Evolutionary conservation across 2,329 filamentous ascomycete genomes (phyloP), one percentile per base, ranked within the genome.

Genomic region (Onygena corvina): DNA sequence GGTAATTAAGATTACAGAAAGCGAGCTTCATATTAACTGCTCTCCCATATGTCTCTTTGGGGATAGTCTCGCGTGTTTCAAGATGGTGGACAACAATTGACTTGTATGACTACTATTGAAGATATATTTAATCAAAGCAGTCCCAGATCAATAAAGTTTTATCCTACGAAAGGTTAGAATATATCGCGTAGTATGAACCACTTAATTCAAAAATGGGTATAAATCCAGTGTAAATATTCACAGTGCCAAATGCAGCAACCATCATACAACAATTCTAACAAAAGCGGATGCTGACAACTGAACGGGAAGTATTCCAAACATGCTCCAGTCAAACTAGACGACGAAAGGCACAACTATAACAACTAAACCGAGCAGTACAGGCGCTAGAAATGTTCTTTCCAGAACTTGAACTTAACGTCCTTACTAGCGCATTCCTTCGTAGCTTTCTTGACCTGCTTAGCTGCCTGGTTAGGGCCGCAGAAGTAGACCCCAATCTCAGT

Each of bases 401-500:
- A 98, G 74, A 98, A 98, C 60, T 86, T 85, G 72, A 96, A 98
- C 60, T 82, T 79, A 50, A 98, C 87, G 58, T 94, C 85, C 54
- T 78, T 78, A 31, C 77, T 80, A 9, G 80, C 85, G 12, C 83
- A 83, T 48, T 73, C 66, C 61, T 83, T 84, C 57, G 86, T 84
- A 12, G 90, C 89, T 62, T 80, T 79, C 67, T 85, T 83, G 64
- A 98, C 95, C 60, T 86, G 80, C 57, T 88, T 78, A 4, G 90
- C 90, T 69, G 77, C 72, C 56, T 75, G 76, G 54, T 85, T 92
- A 20, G 89, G 89, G 52, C 92, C 92, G 66, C 92, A 98, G 68
- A 96, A 96, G 71, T 98, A 98, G 16, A 98, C 90, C 69, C 92
- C 92, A 9, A 98, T 84, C 31, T 90, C 87, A 2, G 87, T 93